Base-by-base conservation (phyloP, 2,329 filamentous ascomycete species). In the Fusarium camptoceras region DNA sequence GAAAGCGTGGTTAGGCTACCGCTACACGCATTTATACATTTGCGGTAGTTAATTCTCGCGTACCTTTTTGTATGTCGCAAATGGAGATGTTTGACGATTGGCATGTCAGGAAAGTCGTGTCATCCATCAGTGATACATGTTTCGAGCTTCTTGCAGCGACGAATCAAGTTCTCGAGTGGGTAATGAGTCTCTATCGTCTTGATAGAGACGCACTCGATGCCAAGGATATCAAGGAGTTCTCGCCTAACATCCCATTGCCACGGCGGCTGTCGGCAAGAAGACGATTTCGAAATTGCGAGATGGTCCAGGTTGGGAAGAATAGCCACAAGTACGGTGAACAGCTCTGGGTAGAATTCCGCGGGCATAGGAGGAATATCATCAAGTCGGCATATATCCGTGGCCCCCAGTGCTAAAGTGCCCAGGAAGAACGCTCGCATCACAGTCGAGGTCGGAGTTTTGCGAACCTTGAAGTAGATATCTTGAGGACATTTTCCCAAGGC, bases 321-420 rank as follows among this genome's bases (percentile, higher is more conserved):
- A n/a, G 34, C 34, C 18, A 37, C 34, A n/a, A 37, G 34, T 4
- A n/a, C 34, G 12, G 34, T n/a, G 3, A 37, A 37, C 12, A 37
- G 18, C 1, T n/a, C 34, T 2, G 18, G 18, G 10, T 4, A n/a
- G 10, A n/a, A 37, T 1, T n/a, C 9, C 31, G 6, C 11, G 0
- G 11, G 8, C 11, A 1, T 5, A 28, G 27, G 11, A 28, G 27
- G 27, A 28, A 9, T 3, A 27, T 11, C 11, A 11, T 27, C 27
- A 27, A 9, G 27, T 27, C 10, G 27, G 10, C 27, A 28, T 28
- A 28, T 5, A 28, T 28, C 27, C 3, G 2, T 28, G 9, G 10
- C 9, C 27, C 27, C 9, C 27, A 28, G 25, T 9, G 25, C 3
- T 27, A 10, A 8, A 27, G 8, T 10, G 12, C 10, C 4, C 9